Conservation (phyloP, 176 grass and related monocot species). For the Thinopyrum elongatum region DNA sequence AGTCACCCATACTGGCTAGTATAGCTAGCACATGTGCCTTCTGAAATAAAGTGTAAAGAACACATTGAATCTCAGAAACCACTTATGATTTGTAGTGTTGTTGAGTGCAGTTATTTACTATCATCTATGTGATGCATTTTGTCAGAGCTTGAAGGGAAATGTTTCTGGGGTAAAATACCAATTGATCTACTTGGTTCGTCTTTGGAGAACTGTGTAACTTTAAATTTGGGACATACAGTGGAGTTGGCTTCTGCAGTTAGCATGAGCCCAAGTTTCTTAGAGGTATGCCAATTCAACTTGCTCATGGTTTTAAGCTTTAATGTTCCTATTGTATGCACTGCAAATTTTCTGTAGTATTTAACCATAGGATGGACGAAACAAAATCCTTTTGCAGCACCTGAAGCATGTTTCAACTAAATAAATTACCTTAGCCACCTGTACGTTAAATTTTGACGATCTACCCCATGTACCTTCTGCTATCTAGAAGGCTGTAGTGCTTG, state of each 20-base stretch:
- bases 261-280: conserved; percentile 74
- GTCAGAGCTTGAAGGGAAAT: conserved; percentile 83
- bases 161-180: conserved; percentile 86
- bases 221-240: conserved; percentile 76
- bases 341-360: conserved; percentile 6
- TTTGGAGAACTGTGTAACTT: conserved; percentile 74
- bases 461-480: background rate
- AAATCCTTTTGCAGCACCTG: background rate
- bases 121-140: conserved; percentile 32
- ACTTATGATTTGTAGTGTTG: conserved; percentile 17
- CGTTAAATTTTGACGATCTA: background rate
- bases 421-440: background rate
- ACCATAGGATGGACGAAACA: background rate
- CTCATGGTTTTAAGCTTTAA: conserved; percentile 2
- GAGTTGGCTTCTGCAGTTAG: conserved; percentile 74
- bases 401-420: conserved; percentile 1
- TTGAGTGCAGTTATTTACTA: conserved; percentile 29
- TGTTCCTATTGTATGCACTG: background rate
- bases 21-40: background rate
- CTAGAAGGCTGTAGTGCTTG: background rate
- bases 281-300: conserved; percentile 57
- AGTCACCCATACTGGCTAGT: background rate
- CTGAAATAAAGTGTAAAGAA: background rate
- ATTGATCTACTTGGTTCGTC: conserved; percentile 80
- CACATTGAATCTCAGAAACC: background rate